Evolutionary conservation across 2,329 filamentous ascomycete species (phyloP), one percentile per base, ranked within the genome.

Genomic region (Sordariomycetes sp.): DNA sequence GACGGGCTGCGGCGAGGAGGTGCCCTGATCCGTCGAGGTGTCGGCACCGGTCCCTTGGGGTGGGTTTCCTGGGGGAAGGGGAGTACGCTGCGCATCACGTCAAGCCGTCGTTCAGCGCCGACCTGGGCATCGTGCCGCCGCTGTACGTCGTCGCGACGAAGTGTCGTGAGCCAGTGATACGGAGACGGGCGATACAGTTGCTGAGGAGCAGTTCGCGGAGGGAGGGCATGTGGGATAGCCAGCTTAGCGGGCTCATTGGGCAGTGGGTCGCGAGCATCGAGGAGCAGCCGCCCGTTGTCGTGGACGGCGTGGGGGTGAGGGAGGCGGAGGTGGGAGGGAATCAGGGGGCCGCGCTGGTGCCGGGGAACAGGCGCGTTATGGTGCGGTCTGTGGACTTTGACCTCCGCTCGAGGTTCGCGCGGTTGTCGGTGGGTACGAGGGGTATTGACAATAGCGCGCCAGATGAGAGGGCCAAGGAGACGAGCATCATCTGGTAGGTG

Each of bases 141-240:
- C 73, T 87, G 1, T 86, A 82, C 61, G 76, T 85, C 5, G 79
- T 83, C n/a, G 83, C 80, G 7, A 85, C 80, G 7, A 85, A 85
- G 64, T 87, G 83, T 63, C 76, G 82, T 12, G 77, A 85, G 59
- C 75, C 77, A 0, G 62, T 70, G 1, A 73, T 79, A 36, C 77
- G 84, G 22, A 73, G 81, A 20, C 77, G 80, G 60, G 84, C 84
- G 8, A 82, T 87, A 50, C 74, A 80, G 65, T 67, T 87, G 42
- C 68, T 87, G 57, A 73, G 75, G 55, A 80, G 75, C 62, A 82
- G 78, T 63, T 77, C 81, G 8, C 74, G 83, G 52, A 73, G 83
- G 54, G 85, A 87, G 67, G 84, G 81, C 24, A 83, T 87, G 75
- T 87, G 84, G 84, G 84, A 88, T 63, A 84, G 79, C 62, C 76